A percentile compares a stretch with the other conserved stretches of the same genome.
phyloP scores from a whole-genome alignment of 257 asterid species.

The Lavandula angustifolia region DNA sequence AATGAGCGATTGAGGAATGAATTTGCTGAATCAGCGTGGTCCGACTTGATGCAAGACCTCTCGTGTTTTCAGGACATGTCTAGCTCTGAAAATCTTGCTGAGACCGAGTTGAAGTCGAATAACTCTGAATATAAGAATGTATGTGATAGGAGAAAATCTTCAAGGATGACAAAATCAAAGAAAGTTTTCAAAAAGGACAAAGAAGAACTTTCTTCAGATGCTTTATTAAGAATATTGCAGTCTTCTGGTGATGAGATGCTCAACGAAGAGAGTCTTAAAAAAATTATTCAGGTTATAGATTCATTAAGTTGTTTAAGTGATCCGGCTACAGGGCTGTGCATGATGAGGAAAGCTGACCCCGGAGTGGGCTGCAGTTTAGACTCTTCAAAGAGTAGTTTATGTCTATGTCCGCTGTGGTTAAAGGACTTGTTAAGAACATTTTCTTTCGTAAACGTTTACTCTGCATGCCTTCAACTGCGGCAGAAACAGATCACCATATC shows the following conservation, averaged over 20 bases:
- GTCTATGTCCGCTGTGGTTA: constrained; percentile 78
- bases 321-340: constrained; percentile 58
- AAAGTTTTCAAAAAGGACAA: constrained; percentile 37
- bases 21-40: constrained; percentile 69
- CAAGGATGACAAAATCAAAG: constrained; percentile 38
- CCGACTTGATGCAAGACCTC: constrained; percentile 72
- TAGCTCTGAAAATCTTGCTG: constrained; percentile 31
- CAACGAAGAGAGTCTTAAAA: constrained; percentile 50
- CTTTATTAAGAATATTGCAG: constrained; percentile 47
- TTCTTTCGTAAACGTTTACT: constrained; percentile 57
- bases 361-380: constrained; percentile 31
- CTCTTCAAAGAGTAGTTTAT: constrained; percentile 41
- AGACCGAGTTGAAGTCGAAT: constrained; percentile 32
- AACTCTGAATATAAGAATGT: constrained; percentile 36
- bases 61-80: constrained; percentile 44
- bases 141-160: constrained; percentile 31
- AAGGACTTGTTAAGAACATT: constrained; percentile 61
- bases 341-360: constrained; percentile 40
- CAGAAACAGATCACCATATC: constrained; percentile 41
- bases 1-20: constrained; percentile 40
- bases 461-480: constrained; percentile 61
- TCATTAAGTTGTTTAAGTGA: constrained; percentile 58
- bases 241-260: constrained; percentile 38
- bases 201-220: constrained; percentile 39
- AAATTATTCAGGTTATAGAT: constrained; percentile 47